Evolutionary conservation across 2,329 filamentous ascomycete species (phyloP).

Genomic region (Xylaria sp.): DNA sequence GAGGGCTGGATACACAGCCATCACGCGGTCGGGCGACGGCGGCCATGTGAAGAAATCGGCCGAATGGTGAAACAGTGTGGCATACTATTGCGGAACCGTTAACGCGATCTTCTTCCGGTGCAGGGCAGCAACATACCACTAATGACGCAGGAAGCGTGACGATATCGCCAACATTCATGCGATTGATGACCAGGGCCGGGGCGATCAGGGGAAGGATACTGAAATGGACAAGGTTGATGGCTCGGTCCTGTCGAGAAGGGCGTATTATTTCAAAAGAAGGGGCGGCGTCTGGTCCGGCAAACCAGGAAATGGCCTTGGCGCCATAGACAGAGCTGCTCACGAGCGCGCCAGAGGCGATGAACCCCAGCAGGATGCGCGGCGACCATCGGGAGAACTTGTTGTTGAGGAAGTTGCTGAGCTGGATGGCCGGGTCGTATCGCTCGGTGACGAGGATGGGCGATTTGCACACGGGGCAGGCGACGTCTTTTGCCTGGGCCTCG

Average conservation of each 20-base stretch:
- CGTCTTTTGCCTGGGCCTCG: constrained; percentile 73
- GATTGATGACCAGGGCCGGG: constrained; percentile 73
- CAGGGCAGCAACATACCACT: constrained; percentile 42
- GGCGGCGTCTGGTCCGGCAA: constrained; percentile 61
- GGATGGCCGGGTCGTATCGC: constrained; percentile 78
- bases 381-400: constrained; percentile 64
- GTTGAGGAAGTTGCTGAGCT: constrained; percentile 70
- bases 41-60: constrained; percentile 63
- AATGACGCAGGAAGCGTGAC: constrained; percentile 50
- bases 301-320: constrained; percentile 60
- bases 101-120: not conserved
- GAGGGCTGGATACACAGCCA: constrained; percentile 60
- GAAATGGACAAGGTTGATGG: constrained; percentile 43
- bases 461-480: constrained; percentile 92
- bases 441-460: constrained; percentile 80
- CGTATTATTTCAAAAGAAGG: constrained; percentile 31
- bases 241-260: constrained; percentile 2
- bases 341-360: constrained; percentile 63
- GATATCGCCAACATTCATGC: constrained; percentile 69
- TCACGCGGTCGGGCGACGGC: constrained; percentile 62
- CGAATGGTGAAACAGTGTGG: constrained; percentile 58
- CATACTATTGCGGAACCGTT: constrained; percentile 55
- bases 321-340: constrained; percentile 67
- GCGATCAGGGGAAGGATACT: constrained; percentile 71
- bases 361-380: constrained; percentile 73